Base-by-base conservation (phyloP, 2,329 filamentous ascomycete genomes). In the Westerdykella sp. region DNA sequence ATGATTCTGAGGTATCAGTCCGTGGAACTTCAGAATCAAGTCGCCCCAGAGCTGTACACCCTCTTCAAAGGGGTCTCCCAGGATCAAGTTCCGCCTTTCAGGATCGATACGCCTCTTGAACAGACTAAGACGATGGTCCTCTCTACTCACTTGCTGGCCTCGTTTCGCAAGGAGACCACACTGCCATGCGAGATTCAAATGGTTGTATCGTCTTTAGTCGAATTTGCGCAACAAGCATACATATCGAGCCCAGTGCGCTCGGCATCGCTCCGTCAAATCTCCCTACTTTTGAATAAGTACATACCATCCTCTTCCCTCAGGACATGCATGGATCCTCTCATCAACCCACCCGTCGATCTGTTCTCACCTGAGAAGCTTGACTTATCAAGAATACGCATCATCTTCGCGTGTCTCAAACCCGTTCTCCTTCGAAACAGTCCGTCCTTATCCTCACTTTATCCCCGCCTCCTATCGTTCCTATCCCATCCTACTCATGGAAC, bases 381-480 rank as follows among this genome's bases (percentile, higher is more conserved):
- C 25, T 57, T 68, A 5, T 61, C 69, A 41, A 68, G 66, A 25
- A 73, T 82, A 51, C 72, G 73, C 16, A 71, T 79, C 15, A 69
- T 78, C 36, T 83, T 84, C 60, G 79, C 80, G 54, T 67, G 82
- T 32, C 66, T 76, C 6, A 84, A 83, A 57, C 79, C 77, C 6
- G 69, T 84, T 1, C 63, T 81, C 15, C 67, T 83, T 11, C 75
- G 80, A 64, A 60, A 78, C 67, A 60, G 72, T 62, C 50, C 68
- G 59, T 57, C 71, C 1, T 60, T 74, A 15, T 66, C 65, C 9
- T 65, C 62, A 1, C 55, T 67, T 15, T 71, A 73, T 16, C 61
- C 68, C 10, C 56, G 60, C 6, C 59, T 82, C 2, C 66, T 83
- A 6, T 69, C 69, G 3, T 69, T 72, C 4, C 71, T 83, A 3